Evolutionary conservation across 768 basidiomycete species (phyloP).

Genomic region (Mycena sanguinolenta): DNA sequence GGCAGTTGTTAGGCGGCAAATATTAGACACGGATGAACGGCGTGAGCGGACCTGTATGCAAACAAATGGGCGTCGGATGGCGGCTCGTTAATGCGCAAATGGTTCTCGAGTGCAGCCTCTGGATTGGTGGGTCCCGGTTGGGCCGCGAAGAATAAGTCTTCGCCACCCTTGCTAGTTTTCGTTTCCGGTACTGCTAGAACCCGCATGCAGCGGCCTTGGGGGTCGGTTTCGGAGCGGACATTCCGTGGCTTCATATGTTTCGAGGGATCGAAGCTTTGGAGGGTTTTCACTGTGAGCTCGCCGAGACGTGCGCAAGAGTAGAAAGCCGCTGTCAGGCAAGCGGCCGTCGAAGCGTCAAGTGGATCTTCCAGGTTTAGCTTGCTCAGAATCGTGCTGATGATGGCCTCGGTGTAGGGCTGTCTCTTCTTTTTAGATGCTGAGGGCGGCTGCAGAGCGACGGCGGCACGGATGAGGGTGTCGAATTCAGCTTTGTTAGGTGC

Average conservation of each 20-base stretch:
- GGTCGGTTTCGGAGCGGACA: not conserved
- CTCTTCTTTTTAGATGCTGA: not conserved
- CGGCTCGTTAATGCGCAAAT: conserved; percentile 48
- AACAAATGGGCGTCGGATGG: conserved; percentile 45
- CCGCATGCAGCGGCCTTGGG: not conserved
- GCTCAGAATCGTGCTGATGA: not conserved
- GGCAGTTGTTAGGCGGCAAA: no score
- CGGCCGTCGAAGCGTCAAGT: not conserved
- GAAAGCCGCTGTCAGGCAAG: not conserved
- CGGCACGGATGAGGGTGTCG: not conserved
- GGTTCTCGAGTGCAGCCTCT: conserved; percentile 37
- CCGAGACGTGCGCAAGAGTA: not conserved
- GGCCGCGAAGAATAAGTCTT: not conserved
- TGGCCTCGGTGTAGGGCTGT: not conserved
- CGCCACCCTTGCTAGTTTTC: not conserved
- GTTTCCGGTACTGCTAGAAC: not conserved
- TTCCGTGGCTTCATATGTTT: not conserved
- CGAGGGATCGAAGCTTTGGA: not conserved
- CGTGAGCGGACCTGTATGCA: conserved; percentile 35
- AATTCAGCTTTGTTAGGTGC: not conserved
- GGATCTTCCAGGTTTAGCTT: not conserved
- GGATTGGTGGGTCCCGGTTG: conserved; percentile 40
- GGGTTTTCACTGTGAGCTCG: conserved; percentile 19
- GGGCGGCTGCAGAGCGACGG: not conserved
- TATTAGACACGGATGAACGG: no score